Percentiles rank a stretch among this genome's conserved stretches.
Conservation (phyloP, 805 yeast genomes). For the Spathaspora boniae region DNA sequence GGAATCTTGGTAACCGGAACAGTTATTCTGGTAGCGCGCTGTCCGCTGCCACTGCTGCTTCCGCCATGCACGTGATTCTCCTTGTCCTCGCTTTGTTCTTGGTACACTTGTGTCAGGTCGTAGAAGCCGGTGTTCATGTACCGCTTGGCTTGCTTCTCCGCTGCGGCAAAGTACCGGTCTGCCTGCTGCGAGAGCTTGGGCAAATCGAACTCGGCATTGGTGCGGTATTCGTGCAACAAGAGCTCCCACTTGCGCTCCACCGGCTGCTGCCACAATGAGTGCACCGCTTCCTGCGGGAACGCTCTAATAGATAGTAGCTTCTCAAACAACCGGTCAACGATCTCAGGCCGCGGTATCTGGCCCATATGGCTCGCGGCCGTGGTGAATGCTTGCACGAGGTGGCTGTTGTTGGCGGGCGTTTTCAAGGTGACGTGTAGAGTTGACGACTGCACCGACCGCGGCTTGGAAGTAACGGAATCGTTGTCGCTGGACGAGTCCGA, state of each 20-base stretch:
- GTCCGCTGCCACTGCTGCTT: too few species aligned
- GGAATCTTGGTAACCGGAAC: conserved; percentile 5
- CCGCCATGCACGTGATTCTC: too few species aligned
- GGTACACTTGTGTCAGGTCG: too few species aligned
- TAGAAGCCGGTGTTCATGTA: too few species aligned
- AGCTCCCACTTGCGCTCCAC: conserved; percentile 42
- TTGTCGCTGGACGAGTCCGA: conserved; percentile 5
- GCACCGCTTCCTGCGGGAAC: conserved; percentile 33
- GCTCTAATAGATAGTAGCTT: conserved; percentile 34
- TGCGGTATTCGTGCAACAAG: conserved; percentile 37
- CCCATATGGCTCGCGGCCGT: conserved; percentile 28
- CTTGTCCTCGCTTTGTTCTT: too few species aligned
- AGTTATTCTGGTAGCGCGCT: conserved; percentile 1
- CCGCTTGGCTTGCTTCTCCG: too few species aligned
- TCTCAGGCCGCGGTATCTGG: conserved; percentile 31
- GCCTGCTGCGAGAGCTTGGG: conserved; percentile 15
- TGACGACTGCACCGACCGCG: conserved; percentile 7
- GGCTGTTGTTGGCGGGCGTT: conserved; percentile 6
- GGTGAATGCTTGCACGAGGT: conserved; percentile 33
- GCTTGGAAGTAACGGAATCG: conserved; percentile 2
- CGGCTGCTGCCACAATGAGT: conserved; percentile 28
- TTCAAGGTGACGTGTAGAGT: conserved; percentile 9
- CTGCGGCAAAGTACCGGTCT: conserved; percentile 1
- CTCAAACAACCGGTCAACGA: conserved; percentile 40
- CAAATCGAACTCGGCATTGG: conserved; percentile 35